A percentile compares a stretch with the other conserved stretches of the same genome.
Evolutionary conservation across 176 grass and related monocot species (phyloP).

Genomic region (Saccharum officinarum): DNA sequence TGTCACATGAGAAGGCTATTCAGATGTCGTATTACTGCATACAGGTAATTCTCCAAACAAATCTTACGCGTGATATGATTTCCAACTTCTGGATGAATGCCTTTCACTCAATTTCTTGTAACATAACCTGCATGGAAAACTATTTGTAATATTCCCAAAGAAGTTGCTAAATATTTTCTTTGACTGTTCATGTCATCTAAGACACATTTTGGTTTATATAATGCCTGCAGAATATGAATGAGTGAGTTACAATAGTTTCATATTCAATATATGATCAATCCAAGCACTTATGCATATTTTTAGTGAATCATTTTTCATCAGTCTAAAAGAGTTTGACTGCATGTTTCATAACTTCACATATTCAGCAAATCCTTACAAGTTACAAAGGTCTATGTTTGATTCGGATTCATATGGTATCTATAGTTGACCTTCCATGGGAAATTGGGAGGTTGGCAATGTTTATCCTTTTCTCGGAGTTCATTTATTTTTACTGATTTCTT

Average conservation of each 20-base stretch:
- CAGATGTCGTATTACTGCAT: conserved; percentile 78
- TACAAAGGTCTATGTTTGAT: not conserved
- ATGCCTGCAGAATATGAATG: not conserved
- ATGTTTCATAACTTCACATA: not conserved
- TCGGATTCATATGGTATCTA: not conserved
- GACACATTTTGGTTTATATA: not conserved
- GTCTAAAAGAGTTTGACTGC: not conserved
- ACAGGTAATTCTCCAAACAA: conserved; percentile 51
- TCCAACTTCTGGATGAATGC: not conserved
- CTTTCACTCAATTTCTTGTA: not conserved
- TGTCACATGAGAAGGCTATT: conserved; percentile 43
- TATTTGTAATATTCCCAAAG: not conserved
- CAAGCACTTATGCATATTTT: not conserved
- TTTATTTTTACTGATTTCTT: conserved; percentile 19
- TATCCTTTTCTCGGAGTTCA: not conserved
- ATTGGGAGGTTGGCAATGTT: not conserved
- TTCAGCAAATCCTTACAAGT: not conserved
- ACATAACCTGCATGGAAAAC: not conserved
- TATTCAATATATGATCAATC: not conserved
- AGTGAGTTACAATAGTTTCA: not conserved
- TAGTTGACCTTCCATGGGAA: not conserved
- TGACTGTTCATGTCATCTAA: not conserved
- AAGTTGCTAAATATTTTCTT: not conserved
- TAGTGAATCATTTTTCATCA: not conserved
- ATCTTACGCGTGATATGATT: conserved; percentile 6